Conservation (phyloP, 805 yeast genomes). For the Brettanomyces naardenensis region DNA sequence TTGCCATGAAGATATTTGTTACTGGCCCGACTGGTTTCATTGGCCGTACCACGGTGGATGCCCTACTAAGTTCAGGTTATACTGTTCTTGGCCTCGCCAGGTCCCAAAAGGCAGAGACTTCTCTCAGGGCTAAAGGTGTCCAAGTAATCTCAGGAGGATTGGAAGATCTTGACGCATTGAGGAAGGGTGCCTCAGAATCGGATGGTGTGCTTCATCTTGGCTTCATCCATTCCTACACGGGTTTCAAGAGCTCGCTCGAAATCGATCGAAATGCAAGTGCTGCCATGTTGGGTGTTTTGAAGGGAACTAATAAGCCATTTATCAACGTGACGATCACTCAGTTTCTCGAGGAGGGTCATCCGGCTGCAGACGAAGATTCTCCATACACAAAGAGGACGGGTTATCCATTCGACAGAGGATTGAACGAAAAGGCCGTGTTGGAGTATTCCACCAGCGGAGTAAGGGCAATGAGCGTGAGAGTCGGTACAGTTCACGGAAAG, state of each 20-base stretch:
- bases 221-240: neutral
- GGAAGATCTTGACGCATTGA: neutral
- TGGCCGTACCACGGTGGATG: slow-evolving; percentile 23
- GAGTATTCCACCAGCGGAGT: neutral
- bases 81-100: slow-evolving; percentile 24
- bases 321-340: neutral
- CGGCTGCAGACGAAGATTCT: neutral
- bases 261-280: neutral
- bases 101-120: slow-evolving; percentile 6
- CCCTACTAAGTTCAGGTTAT: slow-evolving; percentile 18
- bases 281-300: neutral
- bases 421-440: neutral
- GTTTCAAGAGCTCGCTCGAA: neutral
- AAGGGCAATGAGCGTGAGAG: neutral
- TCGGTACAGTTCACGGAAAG: neutral
- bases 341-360: neutral
- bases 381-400: too few relatives aligned
- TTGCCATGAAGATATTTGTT: slow-evolving; percentile 17
- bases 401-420: neutral
- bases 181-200: neutral
- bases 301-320: neutral
- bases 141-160: neutral
- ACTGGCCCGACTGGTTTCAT: slow-evolving; percentile 30
- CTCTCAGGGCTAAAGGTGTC: neutral
- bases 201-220: neutral